Percentiles rank a stretch among this genome's conserved stretches.
These are phyloP conservation scores for Cupressus sempervirens DNA, from an alignment of 75 land plant species.

Conservation along the genomic window DNA sequence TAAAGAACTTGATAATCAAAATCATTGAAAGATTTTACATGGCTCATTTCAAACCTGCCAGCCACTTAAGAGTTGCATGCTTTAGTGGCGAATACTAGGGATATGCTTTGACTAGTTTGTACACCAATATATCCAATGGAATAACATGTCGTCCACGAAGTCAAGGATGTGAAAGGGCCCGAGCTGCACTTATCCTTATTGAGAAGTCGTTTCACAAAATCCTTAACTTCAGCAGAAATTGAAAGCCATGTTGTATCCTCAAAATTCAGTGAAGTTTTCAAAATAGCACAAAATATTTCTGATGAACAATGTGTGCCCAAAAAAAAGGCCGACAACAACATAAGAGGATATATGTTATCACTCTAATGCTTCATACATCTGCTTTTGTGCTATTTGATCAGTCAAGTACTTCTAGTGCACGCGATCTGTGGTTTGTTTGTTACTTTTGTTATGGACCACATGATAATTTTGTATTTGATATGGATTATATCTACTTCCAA, in stretches of 20 bases:
- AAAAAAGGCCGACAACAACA: conserved; percentile 28
- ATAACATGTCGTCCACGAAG: conserved; percentile 39
- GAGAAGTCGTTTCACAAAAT: conserved; percentile 69
- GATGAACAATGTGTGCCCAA: conserved; percentile 45
- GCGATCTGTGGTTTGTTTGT: too few species aligned
- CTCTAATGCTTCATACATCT: conserved; percentile 48
- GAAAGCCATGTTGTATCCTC: conserved; percentile 89
- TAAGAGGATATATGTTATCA: conserved; percentile 11
- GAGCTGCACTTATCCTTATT: conserved; percentile 82
- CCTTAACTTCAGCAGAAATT: conserved; percentile 72
- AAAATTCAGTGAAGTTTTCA: conserved; percentile 83
- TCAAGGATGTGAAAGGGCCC: conserved; percentile 86
- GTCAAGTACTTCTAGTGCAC: conserved; percentile 47
- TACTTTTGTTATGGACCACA: too few species aligned
- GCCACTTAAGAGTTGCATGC: conserved; percentile 55
- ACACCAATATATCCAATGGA: conserved; percentile 69
- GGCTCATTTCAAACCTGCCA: background rate
- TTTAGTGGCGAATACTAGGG: conserved; percentile 64
- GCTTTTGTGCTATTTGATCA: conserved; percentile 49
- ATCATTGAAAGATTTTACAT: background rate
- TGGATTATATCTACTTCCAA: too few species aligned
- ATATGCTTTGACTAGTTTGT: conserved; percentile 62
- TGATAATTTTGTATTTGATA: too few species aligned
- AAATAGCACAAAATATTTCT: conserved; percentile 70
- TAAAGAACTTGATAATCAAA: background rate